Evolutionary conservation across 805 yeast species (phyloP).

Genomic region (Pichia californica): DNA sequence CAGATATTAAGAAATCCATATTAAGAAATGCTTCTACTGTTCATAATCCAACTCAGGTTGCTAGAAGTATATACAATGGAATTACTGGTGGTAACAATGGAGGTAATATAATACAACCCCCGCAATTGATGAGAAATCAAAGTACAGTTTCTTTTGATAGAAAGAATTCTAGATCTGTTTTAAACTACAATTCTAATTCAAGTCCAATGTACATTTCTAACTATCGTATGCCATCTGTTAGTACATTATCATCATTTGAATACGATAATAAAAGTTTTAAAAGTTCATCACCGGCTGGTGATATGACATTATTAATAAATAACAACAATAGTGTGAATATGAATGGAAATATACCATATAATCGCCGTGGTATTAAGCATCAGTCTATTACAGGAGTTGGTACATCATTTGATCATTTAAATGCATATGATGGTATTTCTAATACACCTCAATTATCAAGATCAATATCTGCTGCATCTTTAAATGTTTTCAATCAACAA

Average conservation of each 20-base stretch:
- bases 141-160: slow-evolving; percentile 16
- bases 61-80: neutral
- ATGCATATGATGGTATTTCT: neutral
- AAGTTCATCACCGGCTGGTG: slow-evolving; percentile 23
- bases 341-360: slow-evolving; percentile 12
- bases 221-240: slow-evolving; percentile 19
- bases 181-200: slow-evolving; percentile 1
- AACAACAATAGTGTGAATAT: neutral
- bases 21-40: neutral
- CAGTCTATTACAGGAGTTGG: neutral
- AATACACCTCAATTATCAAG: neutral
- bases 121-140: slow-evolving; percentile 1
- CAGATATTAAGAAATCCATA: neutral
- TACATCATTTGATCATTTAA: neutral
- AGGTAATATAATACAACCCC: neutral
- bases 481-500: slow-evolving; percentile 21
- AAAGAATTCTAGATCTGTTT: slow-evolving; percentile 12
- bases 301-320: neutral
- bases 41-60: neutral
- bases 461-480: slow-evolving; percentile 14
- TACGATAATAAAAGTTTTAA: slow-evolving; percentile 17
- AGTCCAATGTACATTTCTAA: slow-evolving; percentile 7
- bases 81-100: neutral
- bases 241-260: slow-evolving; percentile 22
- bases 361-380: slow-evolving; percentile 24